These are phyloP conservation scores for Fonsecaea pedrosoi DNA, from an alignment of 2,329 filamentous ascomycete species.

Conservation along the genomic window DNA sequence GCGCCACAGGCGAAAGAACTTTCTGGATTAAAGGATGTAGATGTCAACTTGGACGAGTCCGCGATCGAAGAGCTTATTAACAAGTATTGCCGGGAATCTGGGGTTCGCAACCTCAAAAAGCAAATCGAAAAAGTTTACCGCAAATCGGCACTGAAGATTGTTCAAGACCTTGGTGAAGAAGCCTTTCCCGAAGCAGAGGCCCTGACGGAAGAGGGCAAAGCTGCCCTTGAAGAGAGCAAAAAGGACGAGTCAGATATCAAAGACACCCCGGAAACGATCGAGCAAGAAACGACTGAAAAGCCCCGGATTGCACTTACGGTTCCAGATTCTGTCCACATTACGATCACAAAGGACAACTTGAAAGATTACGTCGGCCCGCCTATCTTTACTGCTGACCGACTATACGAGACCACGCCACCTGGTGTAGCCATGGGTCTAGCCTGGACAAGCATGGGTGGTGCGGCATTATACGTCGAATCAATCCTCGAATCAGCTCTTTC, in stretches of 20 bases:
- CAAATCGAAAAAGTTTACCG: constrained; percentile 99
- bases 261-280: constrained; percentile 64
- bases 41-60: constrained; percentile 83
- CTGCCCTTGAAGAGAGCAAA: constrained; percentile 71
- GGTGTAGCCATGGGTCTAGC: constrained; percentile 98
- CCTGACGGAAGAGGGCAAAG: constrained; percentile 84
- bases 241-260: constrained; percentile 69
- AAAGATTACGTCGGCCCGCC: constrained; percentile 97
- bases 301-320: constrained; percentile 81
- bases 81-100: constrained; percentile 96
- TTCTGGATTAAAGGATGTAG: constrained; percentile 85
- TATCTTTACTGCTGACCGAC: constrained; percentile 90
- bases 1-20: constrained; percentile 93
- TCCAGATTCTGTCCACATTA: constrained; percentile 83
- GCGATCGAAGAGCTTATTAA: constrained; percentile 98
- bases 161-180: constrained; percentile 89
- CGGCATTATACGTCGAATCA: constrained; percentile 95
- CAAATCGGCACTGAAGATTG: constrained; percentile 96
- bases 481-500: constrained; percentile 86
- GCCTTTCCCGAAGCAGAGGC: constrained; percentile 80
- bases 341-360: constrained; percentile 85
- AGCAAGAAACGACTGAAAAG: constrained; percentile 65
- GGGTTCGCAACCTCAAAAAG: constrained; percentile 97
- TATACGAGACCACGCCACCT: constrained; percentile 91
- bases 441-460: constrained; percentile 96